These are phyloP conservation scores for Phaeosphaeria sp. DNA, from an alignment of 2,329 filamentous ascomycete genomes.

Conservation along the genomic window DNA sequence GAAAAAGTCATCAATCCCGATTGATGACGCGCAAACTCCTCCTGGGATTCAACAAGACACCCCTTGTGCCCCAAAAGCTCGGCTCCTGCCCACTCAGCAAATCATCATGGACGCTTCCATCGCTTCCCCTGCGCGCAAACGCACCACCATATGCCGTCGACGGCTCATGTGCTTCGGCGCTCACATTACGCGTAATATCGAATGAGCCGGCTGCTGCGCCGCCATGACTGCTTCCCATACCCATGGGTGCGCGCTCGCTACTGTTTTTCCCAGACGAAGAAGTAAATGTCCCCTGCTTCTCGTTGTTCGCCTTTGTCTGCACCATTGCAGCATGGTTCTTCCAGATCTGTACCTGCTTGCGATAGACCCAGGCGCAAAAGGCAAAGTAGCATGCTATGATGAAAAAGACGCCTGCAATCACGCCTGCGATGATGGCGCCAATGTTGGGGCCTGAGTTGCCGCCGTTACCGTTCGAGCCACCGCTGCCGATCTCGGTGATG, in stretches of 20 bases:
- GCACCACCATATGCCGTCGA: slow-evolving; percentile 24
- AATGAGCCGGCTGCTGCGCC: slow-evolving; percentile 27
- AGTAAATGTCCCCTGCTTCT: slow-evolving; percentile 41
- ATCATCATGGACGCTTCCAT: slow-evolving; percentile 62
- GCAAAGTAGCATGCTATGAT: slow-evolving; percentile 69
- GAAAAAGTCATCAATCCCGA: slow-evolving; percentile 48
- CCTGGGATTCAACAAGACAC: slow-evolving; percentile 70
- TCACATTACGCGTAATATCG: slow-evolving; percentile 19
- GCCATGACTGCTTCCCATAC: slow-evolving; percentile 20
- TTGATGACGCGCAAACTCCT: slow-evolving; percentile 74
- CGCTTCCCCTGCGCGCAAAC: slow-evolving; percentile 47
- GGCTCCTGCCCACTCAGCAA: slow-evolving; percentile 69
- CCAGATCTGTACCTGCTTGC: slow-evolving; percentile 73
- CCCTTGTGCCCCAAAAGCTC: slow-evolving; percentile 67
- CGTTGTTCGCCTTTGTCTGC: slow-evolving; percentile 62
- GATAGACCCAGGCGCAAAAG: slow-evolving; percentile 76
- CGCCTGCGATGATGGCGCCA: slow-evolving; percentile 63
- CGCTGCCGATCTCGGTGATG: slow-evolving; percentile 46
- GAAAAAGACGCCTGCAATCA: slow-evolving; percentile 71
- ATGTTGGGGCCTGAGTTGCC: slow-evolving; percentile 52
- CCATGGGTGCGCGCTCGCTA: slow-evolving; percentile 25
- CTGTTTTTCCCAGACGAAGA: slow-evolving; percentile 31
- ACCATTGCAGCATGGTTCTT: slow-evolving; percentile 71
- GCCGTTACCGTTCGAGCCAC: slow-evolving; percentile 25
- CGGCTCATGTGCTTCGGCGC: slow-evolving; percentile 16